phyloP scores from a whole-genome alignment of 129 eudicot genomes.

The Deinandra increscens region DNA sequence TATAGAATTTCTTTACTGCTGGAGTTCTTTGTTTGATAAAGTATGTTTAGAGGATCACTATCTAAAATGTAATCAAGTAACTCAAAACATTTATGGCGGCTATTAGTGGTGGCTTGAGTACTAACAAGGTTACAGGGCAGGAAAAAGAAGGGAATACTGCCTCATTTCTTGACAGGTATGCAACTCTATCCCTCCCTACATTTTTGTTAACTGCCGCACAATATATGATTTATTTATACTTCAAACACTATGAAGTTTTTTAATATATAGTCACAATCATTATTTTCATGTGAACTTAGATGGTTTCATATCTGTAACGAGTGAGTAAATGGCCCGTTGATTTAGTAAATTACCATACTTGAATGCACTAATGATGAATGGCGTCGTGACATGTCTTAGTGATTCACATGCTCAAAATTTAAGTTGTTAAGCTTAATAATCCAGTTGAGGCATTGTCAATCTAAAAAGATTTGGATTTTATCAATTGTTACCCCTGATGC shows the following conservation, averaged over 20 bases:
- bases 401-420: neutral
- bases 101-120: constrained; percentile 75
- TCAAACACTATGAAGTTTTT: neutral
- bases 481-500: no score
- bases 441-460: no score
- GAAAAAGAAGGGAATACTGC: constrained; percentile 63
- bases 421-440: no score
- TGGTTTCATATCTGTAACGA: neutral
- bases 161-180: constrained; percentile 71
- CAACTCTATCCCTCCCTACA: neutral
- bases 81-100: no score
- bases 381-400: neutral
- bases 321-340: neutral
- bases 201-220: neutral
- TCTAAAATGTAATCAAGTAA: no score
- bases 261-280: no score
- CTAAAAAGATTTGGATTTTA: no score
- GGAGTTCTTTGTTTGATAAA: no score
- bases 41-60: no score
- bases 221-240: neutral
- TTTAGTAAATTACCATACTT: constrained; percentile 12
- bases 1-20: no score
- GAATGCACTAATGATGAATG: neutral
- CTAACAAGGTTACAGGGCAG: constrained; percentile 54
- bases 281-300: neutral